Evolutionary conservation across 108 stramenopile genomes (phyloP).

Genomic region (Nannochloropsis gaditana): DNA sequence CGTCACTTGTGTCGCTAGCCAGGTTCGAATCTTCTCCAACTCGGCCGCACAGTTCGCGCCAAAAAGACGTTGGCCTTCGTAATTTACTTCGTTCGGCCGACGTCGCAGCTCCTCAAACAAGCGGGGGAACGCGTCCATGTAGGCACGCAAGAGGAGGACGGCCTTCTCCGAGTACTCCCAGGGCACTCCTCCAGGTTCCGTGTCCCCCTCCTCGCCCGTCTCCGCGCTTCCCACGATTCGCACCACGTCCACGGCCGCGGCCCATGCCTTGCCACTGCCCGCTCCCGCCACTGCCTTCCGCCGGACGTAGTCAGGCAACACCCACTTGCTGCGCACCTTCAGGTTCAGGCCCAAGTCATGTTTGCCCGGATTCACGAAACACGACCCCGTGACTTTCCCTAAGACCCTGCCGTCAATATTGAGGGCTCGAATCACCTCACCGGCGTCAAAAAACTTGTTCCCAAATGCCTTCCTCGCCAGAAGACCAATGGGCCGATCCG

Average conservation of each 20-base stretch:
- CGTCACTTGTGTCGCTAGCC: conserved; percentile 76
- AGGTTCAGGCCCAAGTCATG: conserved; percentile 90
- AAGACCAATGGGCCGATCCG: conserved; percentile 84
- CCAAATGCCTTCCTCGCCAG: conserved; percentile 69
- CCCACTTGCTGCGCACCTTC: conserved; percentile 67
- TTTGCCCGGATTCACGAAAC: conserved; percentile 67
- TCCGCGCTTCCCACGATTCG: not conserved
- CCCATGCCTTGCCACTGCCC: conserved; percentile 61
- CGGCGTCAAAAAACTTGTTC: conserved; percentile 70
- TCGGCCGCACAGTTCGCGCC: conserved; percentile 36
- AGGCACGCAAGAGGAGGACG: conserved; percentile 76
- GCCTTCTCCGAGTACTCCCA: conserved; percentile 93
- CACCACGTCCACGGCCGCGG: conserved; percentile 58
- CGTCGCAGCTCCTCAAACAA: conserved; percentile 69
- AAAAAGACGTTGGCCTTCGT: conserved; percentile 69
- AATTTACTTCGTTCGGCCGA: conserved; percentile 70
- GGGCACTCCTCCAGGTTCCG: conserved; percentile 18
- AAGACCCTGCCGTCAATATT: conserved; percentile 69
- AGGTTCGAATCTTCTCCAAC: conserved; percentile 65
- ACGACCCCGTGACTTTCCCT: conserved; percentile 70
- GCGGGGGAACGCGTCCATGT: conserved; percentile 76
- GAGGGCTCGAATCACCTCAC: conserved; percentile 72
- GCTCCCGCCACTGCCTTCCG: conserved; percentile 52
- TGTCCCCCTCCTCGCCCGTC: not conserved
- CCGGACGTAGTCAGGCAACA: conserved; percentile 79